phyloP scores from a whole-genome alignment of 192 early-diverging fungal genomes.

The Rhizophagus prolifer region DNA sequence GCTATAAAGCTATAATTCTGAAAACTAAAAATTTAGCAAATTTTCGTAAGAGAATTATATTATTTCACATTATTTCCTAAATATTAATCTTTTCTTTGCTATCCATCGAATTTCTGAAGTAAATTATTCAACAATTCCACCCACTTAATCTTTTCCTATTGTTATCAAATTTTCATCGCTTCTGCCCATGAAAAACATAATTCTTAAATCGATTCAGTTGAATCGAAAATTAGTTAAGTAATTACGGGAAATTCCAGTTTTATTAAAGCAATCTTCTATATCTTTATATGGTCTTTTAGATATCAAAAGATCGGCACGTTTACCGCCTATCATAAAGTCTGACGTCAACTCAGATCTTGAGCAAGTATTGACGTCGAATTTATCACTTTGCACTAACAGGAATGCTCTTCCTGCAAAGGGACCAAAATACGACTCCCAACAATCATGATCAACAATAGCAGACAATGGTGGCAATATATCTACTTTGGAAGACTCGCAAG shows the following conservation, averaged over 20 bases:
- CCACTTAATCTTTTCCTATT: too few species aligned
- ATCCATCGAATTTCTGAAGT: too few species aligned
- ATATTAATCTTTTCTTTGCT: too few species aligned
- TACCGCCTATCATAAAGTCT: not conserved
- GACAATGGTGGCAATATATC: conserved; percentile 30
- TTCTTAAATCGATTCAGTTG: not conserved
- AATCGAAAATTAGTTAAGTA: not conserved
- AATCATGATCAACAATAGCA: conserved; percentile 35
- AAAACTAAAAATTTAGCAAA: too few species aligned
- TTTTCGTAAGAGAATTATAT: too few species aligned
- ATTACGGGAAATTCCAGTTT: not conserved
- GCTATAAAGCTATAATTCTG: too few species aligned
- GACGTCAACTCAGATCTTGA: conserved; percentile 18
- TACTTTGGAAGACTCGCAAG: conserved; percentile 16
- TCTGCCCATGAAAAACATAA: too few species aligned
- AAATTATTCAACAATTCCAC: too few species aligned
- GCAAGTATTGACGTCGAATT: conserved; percentile 28
- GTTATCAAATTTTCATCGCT: too few species aligned
- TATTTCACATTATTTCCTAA: too few species aligned
- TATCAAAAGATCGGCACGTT: not conserved
- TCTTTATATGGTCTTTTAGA: too few species aligned
- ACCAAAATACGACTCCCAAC: conserved; percentile 34
- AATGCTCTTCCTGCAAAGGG: not conserved
- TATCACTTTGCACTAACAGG: conserved; percentile 22
- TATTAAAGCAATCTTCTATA: conserved; percentile 1